Percentiles rank a stretch among this genome's conserved stretches.
Evolutionary conservation across 192 early-diverging fungal genomes (phyloP).

Genomic region (Entomortierella lignicola): DNA sequence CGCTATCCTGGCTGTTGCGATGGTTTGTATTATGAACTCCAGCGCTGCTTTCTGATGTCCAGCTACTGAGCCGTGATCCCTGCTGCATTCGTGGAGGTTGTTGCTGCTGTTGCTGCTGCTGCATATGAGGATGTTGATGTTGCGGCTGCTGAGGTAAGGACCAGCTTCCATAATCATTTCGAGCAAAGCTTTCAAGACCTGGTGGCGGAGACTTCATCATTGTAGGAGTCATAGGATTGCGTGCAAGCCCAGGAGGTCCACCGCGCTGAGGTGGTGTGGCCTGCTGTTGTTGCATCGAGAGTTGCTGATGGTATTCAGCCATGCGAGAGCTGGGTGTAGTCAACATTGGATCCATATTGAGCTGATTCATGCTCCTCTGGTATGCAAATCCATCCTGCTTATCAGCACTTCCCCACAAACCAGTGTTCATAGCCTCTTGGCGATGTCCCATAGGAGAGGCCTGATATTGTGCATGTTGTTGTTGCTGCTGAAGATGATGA

Average conservation of each 20-base stretch:
- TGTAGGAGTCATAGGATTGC: constrained; percentile 20
- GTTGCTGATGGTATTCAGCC: constrained; percentile 39
- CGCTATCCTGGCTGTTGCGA: constrained; percentile 45
- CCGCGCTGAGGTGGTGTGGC: not conserved
- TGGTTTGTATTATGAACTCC: not conserved
- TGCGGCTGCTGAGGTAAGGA: constrained; percentile 24
- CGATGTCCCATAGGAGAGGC: constrained; percentile 19
- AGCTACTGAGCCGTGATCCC: constrained; percentile 17
- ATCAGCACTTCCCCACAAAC: constrained; percentile 23
- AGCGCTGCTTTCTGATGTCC: constrained; percentile 13
- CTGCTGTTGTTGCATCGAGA: constrained; percentile 32
- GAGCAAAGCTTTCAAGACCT: constrained; percentile 45
- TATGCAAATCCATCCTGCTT: constrained; percentile 18
- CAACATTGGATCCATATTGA: constrained; percentile 38
- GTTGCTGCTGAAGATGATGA: constrained; percentile 23
- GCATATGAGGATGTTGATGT: constrained; percentile 13
- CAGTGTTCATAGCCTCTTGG: constrained; percentile 1
- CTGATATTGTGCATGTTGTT: constrained; percentile 25
- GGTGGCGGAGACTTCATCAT: constrained; percentile 60
- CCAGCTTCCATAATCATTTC: constrained; percentile 39
- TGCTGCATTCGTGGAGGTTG: constrained; percentile 20
- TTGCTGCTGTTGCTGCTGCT: constrained; percentile 3
- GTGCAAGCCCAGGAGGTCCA: constrained; percentile 24
- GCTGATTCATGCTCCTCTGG: constrained; percentile 32
- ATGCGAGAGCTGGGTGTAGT: constrained; percentile 38